Conservation (phyloP, 495 filamentous ascomycete genomes). For the Tuber aestivum region DNA sequence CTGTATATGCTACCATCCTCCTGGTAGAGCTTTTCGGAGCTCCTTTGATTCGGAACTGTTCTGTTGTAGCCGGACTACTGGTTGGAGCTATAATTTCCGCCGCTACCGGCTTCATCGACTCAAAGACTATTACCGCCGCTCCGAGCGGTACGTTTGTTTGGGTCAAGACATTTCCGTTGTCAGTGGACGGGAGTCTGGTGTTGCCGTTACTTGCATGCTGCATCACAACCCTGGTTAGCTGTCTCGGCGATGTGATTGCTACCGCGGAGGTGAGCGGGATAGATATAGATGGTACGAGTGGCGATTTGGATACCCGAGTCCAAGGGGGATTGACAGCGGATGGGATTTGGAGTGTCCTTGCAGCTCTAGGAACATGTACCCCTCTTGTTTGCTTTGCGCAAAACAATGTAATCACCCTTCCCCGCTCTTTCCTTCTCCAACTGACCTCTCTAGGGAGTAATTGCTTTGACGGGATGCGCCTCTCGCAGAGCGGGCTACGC, state of each 20-base stretch:
- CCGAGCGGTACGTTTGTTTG: slow-evolving; percentile 45
- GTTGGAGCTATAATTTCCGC: slow-evolving; percentile 43
- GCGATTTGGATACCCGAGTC: slow-evolving; percentile 39
- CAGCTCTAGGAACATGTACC: slow-evolving; percentile 44
- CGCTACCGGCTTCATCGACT: slow-evolving; percentile 44
- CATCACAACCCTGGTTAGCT: slow-evolving; percentile 47
- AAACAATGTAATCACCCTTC: slow-evolving; percentile 38
- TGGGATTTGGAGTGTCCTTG: slow-evolving; percentile 43
- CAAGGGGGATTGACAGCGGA: slow-evolving; percentile 46
- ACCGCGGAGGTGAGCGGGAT: slow-evolving; percentile 46
- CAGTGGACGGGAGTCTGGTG: slow-evolving; percentile 44
- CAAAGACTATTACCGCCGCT: slow-evolving; percentile 39
- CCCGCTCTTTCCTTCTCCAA: not conserved
- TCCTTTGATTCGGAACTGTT: slow-evolving; percentile 46
- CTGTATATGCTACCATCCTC: slow-evolving; percentile 44
- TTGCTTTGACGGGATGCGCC: slow-evolving; percentile 45
- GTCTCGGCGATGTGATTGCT: slow-evolving; percentile 45
- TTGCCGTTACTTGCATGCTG: slow-evolving; percentile 48
- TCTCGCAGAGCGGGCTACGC: slow-evolving; percentile 50
- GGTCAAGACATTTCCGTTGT: slow-evolving; percentile 45
- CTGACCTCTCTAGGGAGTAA: slow-evolving; percentile 38
- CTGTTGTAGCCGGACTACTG: slow-evolving; percentile 44
- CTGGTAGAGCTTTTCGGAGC: slow-evolving; percentile 44
- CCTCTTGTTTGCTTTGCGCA: slow-evolving; percentile 46
- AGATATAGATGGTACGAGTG: slow-evolving; percentile 41